Evolutionary conservation across 768 basidiomycete genomes (phyloP), one percentile per base, ranked within the genome.

Genomic region (Sarcodon aspratus): DNA sequence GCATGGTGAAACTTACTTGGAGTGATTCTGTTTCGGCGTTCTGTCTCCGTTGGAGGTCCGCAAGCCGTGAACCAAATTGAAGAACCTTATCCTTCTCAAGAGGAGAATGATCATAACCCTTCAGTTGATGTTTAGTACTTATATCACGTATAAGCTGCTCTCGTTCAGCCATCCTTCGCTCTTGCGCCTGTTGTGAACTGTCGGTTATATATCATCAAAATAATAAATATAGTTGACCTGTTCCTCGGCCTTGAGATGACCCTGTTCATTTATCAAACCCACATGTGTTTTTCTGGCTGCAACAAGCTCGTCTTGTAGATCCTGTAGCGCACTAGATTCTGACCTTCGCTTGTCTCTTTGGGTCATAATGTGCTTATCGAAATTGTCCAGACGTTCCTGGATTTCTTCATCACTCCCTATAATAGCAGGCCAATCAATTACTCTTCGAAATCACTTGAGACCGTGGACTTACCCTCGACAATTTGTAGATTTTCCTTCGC

Each of bases 351-450:
- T 73, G 46, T 74, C 70, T 54, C 73, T 76, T 46, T 79, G 72
- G 44, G 65, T 57, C 44, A 63, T 62, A 47, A 83, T 70, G 50
- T 81, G 73, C 27, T 76, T 69, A 54, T 82, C 76, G 50, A 82
- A 81, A 50, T 78, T 79, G 34, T 70, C 64, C 44, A 80, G 52
- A 15, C 79, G 78, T 12, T 62, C 63, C 44, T 74, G 64, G 10
- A 95, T 68, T 51, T 90, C 83, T 43, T 84, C 81, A 48, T 91
- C 82, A 7, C 78, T 76, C 45, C 83, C 90, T 90, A 47, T 15
- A 44, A 6, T 7, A 10, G 33, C 45, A 38, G 21, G 13, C n/a
- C 3, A 44, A 10, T 49, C 13, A 38, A 18, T 11, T 27, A n/a
- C 21, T 36, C 7, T 21, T 36, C 44, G 33, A 18, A 17, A 27